Evolutionary conservation across 1,284 basidiomycete genomes (phyloP), one percentile per base, ranked within the genome.

Genomic region (Puccinia coronata): DNA sequence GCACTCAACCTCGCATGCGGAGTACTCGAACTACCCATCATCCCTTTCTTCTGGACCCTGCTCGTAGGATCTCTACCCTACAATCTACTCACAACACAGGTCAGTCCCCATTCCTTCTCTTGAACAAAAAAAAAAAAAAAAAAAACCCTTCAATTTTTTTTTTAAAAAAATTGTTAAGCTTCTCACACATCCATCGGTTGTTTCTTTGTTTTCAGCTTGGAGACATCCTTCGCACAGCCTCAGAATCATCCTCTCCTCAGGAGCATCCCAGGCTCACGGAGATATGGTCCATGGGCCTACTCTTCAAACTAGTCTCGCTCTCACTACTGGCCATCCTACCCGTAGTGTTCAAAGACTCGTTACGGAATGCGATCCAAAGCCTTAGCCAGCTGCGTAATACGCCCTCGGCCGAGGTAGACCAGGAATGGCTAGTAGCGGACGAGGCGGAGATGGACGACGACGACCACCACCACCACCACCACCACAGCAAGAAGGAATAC

Each of bases 31-130:
- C 75, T 85, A 5, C 85, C 85, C 20, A 76, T 84, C 61, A 34
- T 75, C 1, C 82, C 84, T 28, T 85, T 85, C 82, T 85, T 85
- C 71, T 76, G 82, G 61, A 85, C 85, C 0, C 82, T 85, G 55
- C 81, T 85, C 51, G 73, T 85, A 47, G 85, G 85, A 11, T 83
- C 83, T 0, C 83, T 84, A 80, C 85, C 85, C 23, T 85, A 85
- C 82, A 85, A 85, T 72, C 84, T 85, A 43, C 83, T 83, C 8
- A 85, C 85, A 14, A 76, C 74, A 28, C 74, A 76, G 49, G 74
- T 76, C 36, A 63, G 55, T 43, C 51, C 57, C 9, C 28, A 59
- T 31, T 5, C 16, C 28, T 41, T 41, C 18, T 59, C 14, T 55
- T 57, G n/a, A n/a, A n/a, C n/a, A n/a, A n/a, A n/a, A n/a, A n/a